Percentiles rank a stretch among this genome's conserved stretches.
Conservation (phyloP, 306 rosid species). For the Glycine latifolia region DNA sequence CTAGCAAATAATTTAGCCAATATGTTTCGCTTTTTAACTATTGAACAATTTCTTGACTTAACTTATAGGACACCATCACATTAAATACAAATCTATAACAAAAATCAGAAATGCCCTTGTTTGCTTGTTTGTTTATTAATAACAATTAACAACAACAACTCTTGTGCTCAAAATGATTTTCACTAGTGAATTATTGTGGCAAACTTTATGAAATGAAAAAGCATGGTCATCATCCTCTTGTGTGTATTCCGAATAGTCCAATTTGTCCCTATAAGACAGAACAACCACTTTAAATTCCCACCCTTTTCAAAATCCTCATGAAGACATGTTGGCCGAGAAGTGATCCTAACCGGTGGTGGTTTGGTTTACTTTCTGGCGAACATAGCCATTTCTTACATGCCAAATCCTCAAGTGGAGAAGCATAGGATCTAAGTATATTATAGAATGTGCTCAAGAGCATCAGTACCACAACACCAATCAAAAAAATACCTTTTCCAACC, state of each 20-base stretch:
- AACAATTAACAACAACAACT: constrained; percentile 1
- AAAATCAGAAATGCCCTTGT: constrained; percentile 44
- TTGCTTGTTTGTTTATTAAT: constrained; percentile 4
- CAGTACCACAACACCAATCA: constrained; percentile 70
- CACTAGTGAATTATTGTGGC: constrained; percentile 40
- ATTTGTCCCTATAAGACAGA: constrained; percentile 43
- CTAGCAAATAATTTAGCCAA: constrained; percentile 61
- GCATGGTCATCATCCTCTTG: constrained; percentile 38
- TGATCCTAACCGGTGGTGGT: constrained; percentile 58
- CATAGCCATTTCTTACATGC: constrained; percentile 45
- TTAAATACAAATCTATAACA: constrained; percentile 26
- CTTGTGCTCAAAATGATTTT: constrained; percentile 39
- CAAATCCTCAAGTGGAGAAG: constrained; percentile 72
- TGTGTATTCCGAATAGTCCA: constrained; percentile 38
- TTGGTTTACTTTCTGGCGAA: constrained; percentile 63
- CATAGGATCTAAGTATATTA: constrained; percentile 83
- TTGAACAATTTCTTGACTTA: constrained; percentile 51
- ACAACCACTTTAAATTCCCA: constrained; percentile 63
- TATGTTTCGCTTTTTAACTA: constrained; percentile 53
- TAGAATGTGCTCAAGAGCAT: constrained; percentile 96
- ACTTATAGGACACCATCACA: constrained; percentile 51
- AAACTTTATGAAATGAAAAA: constrained; percentile 45
- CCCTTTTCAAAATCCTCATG: constrained; percentile 65
- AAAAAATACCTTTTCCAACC: constrained; percentile 53
- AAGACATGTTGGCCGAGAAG: constrained; percentile 62